phyloP scores from a whole-genome alignment of 2,329 filamentous ascomycete species.

The Fusarium siculi region DNA sequence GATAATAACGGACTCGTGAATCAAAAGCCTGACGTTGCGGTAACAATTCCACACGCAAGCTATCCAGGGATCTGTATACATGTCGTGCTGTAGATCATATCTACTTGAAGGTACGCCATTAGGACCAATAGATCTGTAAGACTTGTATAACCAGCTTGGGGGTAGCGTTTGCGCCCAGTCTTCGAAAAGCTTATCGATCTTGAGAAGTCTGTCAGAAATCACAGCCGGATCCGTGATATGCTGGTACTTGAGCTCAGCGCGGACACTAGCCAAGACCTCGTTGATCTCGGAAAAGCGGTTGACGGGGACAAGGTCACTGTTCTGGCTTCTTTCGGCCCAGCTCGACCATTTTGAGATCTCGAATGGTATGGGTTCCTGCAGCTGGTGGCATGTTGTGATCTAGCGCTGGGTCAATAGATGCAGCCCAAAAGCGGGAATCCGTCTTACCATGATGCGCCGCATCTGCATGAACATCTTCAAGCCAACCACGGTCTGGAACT shows the following conservation, averaged over 20 bases:
- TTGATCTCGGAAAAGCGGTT: slow-evolving; percentile 33
- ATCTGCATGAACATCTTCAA: slow-evolving; percentile 32
- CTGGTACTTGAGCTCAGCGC: slow-evolving; percentile 25
- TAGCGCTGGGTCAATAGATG: background rate
- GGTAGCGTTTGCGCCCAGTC: slow-evolving; percentile 12
- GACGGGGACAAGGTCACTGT: background rate
- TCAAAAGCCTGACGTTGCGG: slow-evolving; percentile 25
- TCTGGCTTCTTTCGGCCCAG: slow-evolving; percentile 21
- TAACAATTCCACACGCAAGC: slow-evolving; percentile 39
- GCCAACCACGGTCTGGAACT: slow-evolving; percentile 26
- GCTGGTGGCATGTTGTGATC: slow-evolving; percentile 38
- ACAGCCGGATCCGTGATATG: slow-evolving; percentile 15
- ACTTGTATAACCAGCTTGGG: slow-evolving; percentile 18
- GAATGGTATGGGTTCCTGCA: slow-evolving; percentile 37
- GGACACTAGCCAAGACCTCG: slow-evolving; percentile 3
- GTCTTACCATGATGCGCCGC: slow-evolving; percentile 30
- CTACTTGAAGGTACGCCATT: background rate
- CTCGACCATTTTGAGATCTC: slow-evolving; percentile 30
- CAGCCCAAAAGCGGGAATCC: background rate
- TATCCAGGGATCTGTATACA: slow-evolving; percentile 32
- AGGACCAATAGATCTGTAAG: slow-evolving; percentile 15
- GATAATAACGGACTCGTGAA: slow-evolving; percentile 34
- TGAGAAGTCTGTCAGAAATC: slow-evolving; percentile 14
- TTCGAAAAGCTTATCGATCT: slow-evolving; percentile 17
- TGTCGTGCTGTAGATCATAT: slow-evolving; percentile 22